Evolutionary conservation across 495 filamentous ascomycete species (phyloP), one percentile per base, ranked within the genome.

Genomic region (Penicillium dipodomyicola): DNA sequence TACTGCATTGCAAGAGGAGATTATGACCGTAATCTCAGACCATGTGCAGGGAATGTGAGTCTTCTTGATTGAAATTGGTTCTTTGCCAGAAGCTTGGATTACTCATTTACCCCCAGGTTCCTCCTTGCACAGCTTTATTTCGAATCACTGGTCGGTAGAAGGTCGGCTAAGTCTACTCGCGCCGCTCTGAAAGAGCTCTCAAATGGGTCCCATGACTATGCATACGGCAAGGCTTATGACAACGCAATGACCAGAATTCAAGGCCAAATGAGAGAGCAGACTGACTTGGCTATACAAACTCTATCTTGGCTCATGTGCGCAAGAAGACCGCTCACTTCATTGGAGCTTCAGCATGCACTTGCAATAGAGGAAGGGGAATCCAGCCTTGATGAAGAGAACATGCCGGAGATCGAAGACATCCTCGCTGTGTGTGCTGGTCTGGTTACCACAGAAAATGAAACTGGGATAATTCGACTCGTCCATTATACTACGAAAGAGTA

Each of bases 401-500:
- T 83, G 1, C 48, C 69, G 2, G 50, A 72, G 1, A 48, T 74
- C 9, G 67, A 76, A 23, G 57, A 74, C 19, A 56, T 84, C 10
- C 47, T 76, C 4, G 77, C 76, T 2, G 69, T 77, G 5, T 85
- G 82, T 59, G 76, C 73, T 45, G 82, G 83, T 1, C 62, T 87
- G 11, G 73, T 84, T 3, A 79, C 66, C 2, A 48, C 82, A 4
- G 78, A 85, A 46, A 19, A 73, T 23, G 69, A 74, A 20, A 83
- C 72, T 53, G 32, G 61, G 10, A 69, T 78, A 30, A 67, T 84
- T 42, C 77, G 78, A 15, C 66, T 86, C 10, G 76, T 82, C 10
- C 83, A 84, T 63, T 81, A 79, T 54, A 83, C 82, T 3, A 68
- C 80, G 0, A 73, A 83, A 54, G 73, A 78, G 40, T 86, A 65